Percentiles rank a stretch among this genome's conserved stretches.
phyloP scores from a whole-genome alignment of 2,329 filamentous ascomycete species.

The Colletotrichum siamense region DNA sequence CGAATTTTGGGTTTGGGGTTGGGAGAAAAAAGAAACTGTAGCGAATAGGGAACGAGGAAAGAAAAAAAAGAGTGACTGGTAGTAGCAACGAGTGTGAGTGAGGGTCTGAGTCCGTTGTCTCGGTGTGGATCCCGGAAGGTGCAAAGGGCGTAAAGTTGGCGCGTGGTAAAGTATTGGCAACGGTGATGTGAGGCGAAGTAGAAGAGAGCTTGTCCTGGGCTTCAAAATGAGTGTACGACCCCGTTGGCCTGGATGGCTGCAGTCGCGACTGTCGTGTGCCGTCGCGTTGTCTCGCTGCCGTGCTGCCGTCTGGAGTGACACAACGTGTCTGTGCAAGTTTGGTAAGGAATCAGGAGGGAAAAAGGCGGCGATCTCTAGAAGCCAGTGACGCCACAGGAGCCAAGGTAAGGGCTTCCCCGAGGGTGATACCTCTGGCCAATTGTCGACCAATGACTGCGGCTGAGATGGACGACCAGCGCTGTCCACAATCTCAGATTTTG shows the following conservation, averaged over 20 bases:
- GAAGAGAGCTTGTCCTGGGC: not conserved
- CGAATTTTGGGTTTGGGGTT: not conserved
- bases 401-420: not conserved
- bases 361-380: not conserved
- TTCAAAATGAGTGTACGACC: not conserved
- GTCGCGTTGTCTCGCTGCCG: conserved; percentile 1
- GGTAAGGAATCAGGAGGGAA: conserved; percentile 5
- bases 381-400: conserved; percentile 14
- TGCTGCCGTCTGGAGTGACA: conserved; percentile 6
- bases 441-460: not conserved
- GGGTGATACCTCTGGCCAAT: not conserved
- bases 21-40: not conserved
- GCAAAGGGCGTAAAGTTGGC: not conserved
- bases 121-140: not conserved
- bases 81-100: not conserved
- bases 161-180: not conserved
- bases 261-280: not conserved
- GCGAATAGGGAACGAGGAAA: not conserved
- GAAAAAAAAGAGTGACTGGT: not conserved
- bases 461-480: conserved; percentile 15
- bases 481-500: conserved; percentile 7
- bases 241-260: not conserved
- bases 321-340: conserved; percentile 2
- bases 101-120: not conserved
- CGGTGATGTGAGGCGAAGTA: not conserved